These are phyloP conservation scores for Priceomyces carsonii DNA, from an alignment of 805 yeast genomes.

Conservation along the genomic window DNA sequence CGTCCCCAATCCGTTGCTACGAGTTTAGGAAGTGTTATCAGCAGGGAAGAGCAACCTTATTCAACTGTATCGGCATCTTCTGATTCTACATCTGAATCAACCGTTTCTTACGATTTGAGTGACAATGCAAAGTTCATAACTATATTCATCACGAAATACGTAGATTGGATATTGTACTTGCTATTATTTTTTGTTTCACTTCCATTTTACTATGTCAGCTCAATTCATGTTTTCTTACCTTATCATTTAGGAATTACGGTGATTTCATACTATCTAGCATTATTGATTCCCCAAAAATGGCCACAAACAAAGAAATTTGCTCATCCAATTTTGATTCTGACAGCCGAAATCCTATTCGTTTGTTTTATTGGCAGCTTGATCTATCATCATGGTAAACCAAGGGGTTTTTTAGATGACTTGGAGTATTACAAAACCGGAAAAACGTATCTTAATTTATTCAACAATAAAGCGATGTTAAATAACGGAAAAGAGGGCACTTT, in stretches of 20 bases:
- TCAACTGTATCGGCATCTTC: too few relatives aligned
- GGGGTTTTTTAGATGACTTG: slow-evolving; percentile 54
- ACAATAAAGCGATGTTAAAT: slow-evolving; percentile 29
- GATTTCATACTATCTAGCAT: slow-evolving; percentile 52
- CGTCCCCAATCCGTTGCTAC: slow-evolving; percentile 3
- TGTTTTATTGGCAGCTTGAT: slow-evolving; percentile 63
- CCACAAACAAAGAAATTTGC: slow-evolving; percentile 50
- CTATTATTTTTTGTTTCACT: slow-evolving; percentile 53
- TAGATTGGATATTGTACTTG: slow-evolving; percentile 57
- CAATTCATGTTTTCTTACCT: slow-evolving; percentile 55
- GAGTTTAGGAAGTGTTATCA: too few relatives aligned
- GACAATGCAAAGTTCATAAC: slow-evolving; percentile 6
- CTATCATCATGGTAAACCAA: slow-evolving; percentile 35
- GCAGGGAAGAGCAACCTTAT: too few relatives aligned
- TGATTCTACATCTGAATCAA: too few relatives aligned
- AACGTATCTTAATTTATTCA: slow-evolving; percentile 60
- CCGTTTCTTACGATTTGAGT: slow-evolving; percentile 1
- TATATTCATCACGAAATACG: slow-evolving; percentile 40
- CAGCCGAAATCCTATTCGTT: slow-evolving; percentile 61
- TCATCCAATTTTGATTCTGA: slow-evolving; percentile 73
- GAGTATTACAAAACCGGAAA: slow-evolving; percentile 66
- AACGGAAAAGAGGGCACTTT: slow-evolving; percentile 22
- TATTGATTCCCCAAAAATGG: slow-evolving; percentile 46
- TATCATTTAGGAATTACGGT: slow-evolving; percentile 65
- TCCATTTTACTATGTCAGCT: slow-evolving; percentile 55